Evolutionary conservation across 805 yeast species (phyloP).

Genomic region (Candida nanaspora): DNA sequence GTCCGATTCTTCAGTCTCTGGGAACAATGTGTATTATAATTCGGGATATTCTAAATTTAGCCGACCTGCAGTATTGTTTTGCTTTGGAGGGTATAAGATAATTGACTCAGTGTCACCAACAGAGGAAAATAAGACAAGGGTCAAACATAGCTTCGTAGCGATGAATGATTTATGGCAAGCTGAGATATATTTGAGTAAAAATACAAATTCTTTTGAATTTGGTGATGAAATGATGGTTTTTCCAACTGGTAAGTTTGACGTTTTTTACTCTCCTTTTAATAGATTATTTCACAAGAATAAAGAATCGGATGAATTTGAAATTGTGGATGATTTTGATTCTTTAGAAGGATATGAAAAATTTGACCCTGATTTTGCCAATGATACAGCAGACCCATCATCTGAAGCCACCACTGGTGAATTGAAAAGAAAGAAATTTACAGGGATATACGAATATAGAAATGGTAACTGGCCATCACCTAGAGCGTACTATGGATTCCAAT

Average conservation of each 20-base stretch:
- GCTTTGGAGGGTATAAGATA: slow-evolving; percentile 44
- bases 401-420: background rate
- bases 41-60: slow-evolving; percentile 3
- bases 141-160: slow-evolving; percentile 29
- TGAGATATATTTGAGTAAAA: slow-evolving; percentile 24
- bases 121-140: slow-evolving; percentile 15
- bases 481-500: slow-evolving; percentile 17
- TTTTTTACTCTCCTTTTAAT: slow-evolving; percentile 13
- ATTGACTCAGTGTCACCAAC: slow-evolving; percentile 5
- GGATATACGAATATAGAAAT: background rate
- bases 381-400: background rate
- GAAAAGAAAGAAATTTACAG: background rate
- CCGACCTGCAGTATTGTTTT: slow-evolving; percentile 28
- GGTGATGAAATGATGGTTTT: slow-evolving; percentile 22
- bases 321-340: background rate
- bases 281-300: background rate
- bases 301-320: background rate
- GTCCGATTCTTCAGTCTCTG: background rate
- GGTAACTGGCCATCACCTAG: slow-evolving; percentile 25
- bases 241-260: slow-evolving; percentile 23
- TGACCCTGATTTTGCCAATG: background rate
- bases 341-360: background rate
- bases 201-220: slow-evolving; percentile 18
- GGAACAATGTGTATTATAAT: too few species aligned
- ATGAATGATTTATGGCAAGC: slow-evolving; percentile 27